These are phyloP conservation scores for Agrostemma githago DNA, from an alignment of 148 eudicot genomes.

Conservation along the genomic window DNA sequence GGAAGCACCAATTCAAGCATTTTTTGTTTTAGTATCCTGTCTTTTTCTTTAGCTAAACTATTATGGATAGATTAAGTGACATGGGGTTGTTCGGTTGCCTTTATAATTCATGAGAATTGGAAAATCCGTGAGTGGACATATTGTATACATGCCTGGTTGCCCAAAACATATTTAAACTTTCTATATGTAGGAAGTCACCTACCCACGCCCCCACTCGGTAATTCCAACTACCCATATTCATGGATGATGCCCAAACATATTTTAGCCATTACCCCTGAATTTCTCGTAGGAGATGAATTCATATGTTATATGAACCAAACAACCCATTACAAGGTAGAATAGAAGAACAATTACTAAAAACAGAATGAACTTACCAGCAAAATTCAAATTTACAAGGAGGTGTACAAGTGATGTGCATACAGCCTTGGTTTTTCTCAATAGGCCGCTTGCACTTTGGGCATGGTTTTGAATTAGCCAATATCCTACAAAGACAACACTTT, in stretches of 20 bases:
- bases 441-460: conserved; percentile 96
- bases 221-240: too few species aligned
- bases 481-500: conserved; percentile 38
- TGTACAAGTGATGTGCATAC: conserved; percentile 93
- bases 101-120: too few species aligned
- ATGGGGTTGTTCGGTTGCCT: neutral
- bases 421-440: conserved; percentile 89
- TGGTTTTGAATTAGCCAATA: conserved; percentile 88
- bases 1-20: neutral
- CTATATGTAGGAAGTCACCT: too few species aligned
- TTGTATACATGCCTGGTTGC: too few species aligned
- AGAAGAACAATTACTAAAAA: neutral
- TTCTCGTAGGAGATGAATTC: too few species aligned
- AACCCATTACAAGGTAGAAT: neutral
- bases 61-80: neutral
- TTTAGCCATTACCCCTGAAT: too few species aligned
- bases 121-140: too few species aligned
- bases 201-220: too few species aligned
- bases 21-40: neutral
- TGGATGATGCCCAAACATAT: too few species aligned
- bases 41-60: neutral
- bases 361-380: conserved; percentile 61
- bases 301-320: too few species aligned
- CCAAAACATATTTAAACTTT: too few species aligned
- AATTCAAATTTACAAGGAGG: conserved; percentile 90